Conservation (phyloP, 2,329 filamentous ascomycete species). For the Xylariaceae sp. region DNA sequence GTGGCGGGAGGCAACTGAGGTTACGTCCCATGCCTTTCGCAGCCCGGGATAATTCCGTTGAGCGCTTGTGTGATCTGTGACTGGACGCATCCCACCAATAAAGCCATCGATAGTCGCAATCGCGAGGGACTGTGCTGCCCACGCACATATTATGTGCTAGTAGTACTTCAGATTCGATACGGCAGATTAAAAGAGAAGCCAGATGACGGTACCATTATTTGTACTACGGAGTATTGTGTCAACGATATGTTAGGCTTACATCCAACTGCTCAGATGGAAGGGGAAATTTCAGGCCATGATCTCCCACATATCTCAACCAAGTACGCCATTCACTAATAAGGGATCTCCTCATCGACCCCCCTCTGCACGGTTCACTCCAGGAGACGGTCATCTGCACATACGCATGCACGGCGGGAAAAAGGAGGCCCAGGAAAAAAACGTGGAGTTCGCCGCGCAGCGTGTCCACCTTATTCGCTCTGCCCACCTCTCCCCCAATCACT, state of each 20-base stretch:
- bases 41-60: constrained; percentile 34
- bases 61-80: constrained; percentile 37
- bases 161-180: constrained; percentile 17
- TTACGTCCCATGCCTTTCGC: constrained; percentile 34
- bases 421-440: constrained; percentile 35
- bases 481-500: constrained; percentile 22
- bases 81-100: constrained; percentile 12
- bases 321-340: not conserved
- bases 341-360: constrained; percentile 26
- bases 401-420: constrained; percentile 38
- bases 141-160: not conserved
- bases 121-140: constrained; percentile 19
- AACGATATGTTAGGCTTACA: too few relatives aligned
- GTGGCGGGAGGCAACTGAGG: constrained; percentile 11
- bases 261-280: too few relatives aligned
- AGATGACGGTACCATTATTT: not conserved
- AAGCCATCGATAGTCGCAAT: constrained; percentile 19
- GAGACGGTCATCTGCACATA: constrained; percentile 40
- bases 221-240: too few relatives aligned
- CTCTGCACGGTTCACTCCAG: constrained; percentile 35
- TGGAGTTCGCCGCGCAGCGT: constrained; percentile 38
- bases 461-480: constrained; percentile 20
- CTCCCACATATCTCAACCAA: not conserved
- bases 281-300: not conserved
- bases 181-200: constrained; percentile 2